Evolutionary conservation across 352 stramenopile species (phyloP).

Genomic region (Thraustochytrium striatum): DNA sequence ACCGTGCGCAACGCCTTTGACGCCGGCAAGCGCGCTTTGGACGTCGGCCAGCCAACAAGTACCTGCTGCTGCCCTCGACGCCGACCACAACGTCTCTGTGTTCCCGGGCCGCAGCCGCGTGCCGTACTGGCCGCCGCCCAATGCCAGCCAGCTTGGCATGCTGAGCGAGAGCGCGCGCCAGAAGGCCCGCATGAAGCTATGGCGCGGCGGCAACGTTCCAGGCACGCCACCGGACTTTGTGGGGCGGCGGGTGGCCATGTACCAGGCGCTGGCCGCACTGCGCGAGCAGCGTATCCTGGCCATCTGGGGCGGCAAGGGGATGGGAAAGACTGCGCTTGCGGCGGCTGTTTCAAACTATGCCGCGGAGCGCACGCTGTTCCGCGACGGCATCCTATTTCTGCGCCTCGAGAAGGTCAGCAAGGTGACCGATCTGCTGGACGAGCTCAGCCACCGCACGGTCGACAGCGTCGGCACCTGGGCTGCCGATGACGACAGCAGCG

Average conservation of each 20-base stretch:
- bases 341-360: constrained; percentile 13
- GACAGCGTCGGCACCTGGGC: no score
- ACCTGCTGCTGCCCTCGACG: constrained; percentile 40
- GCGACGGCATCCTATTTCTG: background rate
- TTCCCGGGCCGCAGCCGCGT: constrained; percentile 6
- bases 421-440: background rate
- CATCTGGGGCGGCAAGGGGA: background rate
- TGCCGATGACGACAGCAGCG: no score
- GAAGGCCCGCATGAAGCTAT: constrained; percentile 15
- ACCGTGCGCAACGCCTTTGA: constrained; percentile 69
- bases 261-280: constrained; percentile 4
- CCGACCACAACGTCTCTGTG: constrained; percentile 24
- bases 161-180: background rate
- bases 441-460: constrained; percentile 7
- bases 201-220: constrained; percentile 18
- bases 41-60: constrained; percentile 16
- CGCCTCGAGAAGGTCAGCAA: constrained; percentile 1
- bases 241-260: constrained; percentile 5
- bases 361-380: background rate
- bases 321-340: constrained; percentile 11
- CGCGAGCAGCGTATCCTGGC: background rate
- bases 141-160: background rate
- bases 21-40: constrained; percentile 64
- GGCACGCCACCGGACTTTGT: background rate
- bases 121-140: background rate